A percentile compares a stretch with the other conserved stretches of the same genome.
Conservation (phyloP, 495 filamentous ascomycete species). For the Neurospora africana region DNA sequence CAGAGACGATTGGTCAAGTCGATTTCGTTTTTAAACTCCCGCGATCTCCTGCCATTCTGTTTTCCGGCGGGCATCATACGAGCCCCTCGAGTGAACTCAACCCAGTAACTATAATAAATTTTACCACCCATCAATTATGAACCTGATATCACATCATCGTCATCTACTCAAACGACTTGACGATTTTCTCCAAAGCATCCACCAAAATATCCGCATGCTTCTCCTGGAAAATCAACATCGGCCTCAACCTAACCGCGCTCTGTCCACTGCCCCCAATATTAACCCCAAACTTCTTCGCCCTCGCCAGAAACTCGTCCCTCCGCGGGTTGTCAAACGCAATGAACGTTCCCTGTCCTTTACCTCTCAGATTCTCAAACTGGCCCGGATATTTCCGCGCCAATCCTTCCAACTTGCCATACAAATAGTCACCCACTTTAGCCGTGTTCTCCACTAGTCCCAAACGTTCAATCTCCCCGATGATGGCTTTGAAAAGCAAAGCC, state of each 20-base stretch:
- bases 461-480: conserved; percentile 80
- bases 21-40: not conserved
- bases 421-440: conserved; percentile 69
- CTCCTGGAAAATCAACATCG: conserved; percentile 95
- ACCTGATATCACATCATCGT: too few relatives aligned
- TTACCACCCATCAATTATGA: not conserved
- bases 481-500: conserved; percentile 83
- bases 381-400: conserved; percentile 68
- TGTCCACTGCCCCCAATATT: conserved; percentile 89
- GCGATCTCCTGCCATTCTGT: not conserved
- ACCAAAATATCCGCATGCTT: conserved; percentile 62
- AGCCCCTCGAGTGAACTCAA: not conserved
- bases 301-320: conserved; percentile 73
- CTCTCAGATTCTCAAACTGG: conserved; percentile 80
- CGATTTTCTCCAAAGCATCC: conserved; percentile 61
- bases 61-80: not conserved
- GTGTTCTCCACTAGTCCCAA: conserved; percentile 74
- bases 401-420: conserved; percentile 58
- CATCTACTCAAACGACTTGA: conserved; percentile 31
- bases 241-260: conserved; percentile 71
- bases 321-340: conserved; percentile 88
- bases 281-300: conserved; percentile 72
- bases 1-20: not conserved
- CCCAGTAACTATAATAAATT: not conserved
- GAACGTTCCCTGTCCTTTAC: conserved; percentile 92